Evolutionary conservation across 345 rosid species (phyloP).

Genomic region (Populus alba): DNA sequence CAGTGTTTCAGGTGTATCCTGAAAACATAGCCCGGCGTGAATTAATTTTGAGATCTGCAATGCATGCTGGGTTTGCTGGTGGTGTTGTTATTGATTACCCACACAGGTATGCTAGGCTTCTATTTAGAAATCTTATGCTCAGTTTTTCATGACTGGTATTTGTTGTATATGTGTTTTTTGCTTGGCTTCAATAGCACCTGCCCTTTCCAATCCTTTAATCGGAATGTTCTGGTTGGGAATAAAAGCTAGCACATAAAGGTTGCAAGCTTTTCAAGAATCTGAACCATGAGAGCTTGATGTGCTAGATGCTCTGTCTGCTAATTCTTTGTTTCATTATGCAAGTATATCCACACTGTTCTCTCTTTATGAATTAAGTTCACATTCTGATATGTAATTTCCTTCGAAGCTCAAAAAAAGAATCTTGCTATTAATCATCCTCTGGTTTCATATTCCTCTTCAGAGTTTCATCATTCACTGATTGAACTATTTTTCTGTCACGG

Average conservation of each 20-base stretch:
- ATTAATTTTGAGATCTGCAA: slow-evolving; percentile 73
- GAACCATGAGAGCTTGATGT: background rate
- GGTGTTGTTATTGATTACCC: slow-evolving; percentile 92
- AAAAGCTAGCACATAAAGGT: background rate
- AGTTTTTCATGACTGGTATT: background rate
- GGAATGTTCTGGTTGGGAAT: background rate
- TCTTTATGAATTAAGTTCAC: background rate
- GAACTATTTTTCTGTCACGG: slow-evolving; percentile 30
- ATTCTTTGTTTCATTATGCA: no score
- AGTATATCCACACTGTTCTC: background rate
- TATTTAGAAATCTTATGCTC: background rate
- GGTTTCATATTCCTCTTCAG: background rate
- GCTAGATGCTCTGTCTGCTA: background rate
- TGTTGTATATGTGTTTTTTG: background rate
- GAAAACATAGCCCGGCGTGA: slow-evolving; percentile 79
- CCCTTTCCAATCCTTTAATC: background rate
- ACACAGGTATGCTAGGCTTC: slow-evolving; percentile 54
- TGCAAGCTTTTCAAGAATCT: background rate
- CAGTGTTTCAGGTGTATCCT: slow-evolving; percentile 87
- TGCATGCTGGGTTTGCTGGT: slow-evolving; percentile 90
- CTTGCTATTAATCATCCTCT: background rate
- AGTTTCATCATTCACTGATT: background rate
- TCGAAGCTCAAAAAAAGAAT: background rate
- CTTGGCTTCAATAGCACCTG: background rate
- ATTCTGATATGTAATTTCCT: background rate